Percentiles rank a stretch among this genome's conserved stretches.
Conservation (phyloP, 1,284 basidiomycete species). For the Cutaneotrichosporon mucoides region DNA sequence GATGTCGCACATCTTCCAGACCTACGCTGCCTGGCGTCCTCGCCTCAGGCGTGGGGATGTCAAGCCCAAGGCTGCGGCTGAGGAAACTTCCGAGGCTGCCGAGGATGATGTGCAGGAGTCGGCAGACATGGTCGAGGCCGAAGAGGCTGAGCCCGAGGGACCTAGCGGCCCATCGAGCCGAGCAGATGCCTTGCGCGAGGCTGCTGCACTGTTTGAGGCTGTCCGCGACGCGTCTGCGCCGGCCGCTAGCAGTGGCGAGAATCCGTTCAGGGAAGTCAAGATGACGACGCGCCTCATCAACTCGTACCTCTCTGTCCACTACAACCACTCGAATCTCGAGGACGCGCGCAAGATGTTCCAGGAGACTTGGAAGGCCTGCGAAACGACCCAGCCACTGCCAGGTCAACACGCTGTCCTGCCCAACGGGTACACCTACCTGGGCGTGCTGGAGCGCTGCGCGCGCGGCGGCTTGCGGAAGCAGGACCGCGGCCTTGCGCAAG, state of each 20-base stretch:
- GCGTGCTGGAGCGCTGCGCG: conserved; percentile 65
- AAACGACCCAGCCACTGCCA: conserved; percentile 36
- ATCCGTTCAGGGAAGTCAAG: conserved; percentile 59
- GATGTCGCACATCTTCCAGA: conserved; percentile 79
- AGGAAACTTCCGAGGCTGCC: neutral
- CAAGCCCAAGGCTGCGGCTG: neutral
- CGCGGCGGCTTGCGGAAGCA: conserved; percentile 16
- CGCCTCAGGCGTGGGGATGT: conserved; percentile 11
- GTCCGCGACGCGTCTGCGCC: conserved; percentile 56
- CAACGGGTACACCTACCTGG: conserved; percentile 60
- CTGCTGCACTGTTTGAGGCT: conserved; percentile 63
- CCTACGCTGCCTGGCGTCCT: conserved; percentile 76
- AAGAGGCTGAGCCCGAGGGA: neutral
- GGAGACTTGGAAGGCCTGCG: conserved; percentile 25
- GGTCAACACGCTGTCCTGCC: conserved; percentile 25
- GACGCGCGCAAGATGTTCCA: conserved; percentile 44
- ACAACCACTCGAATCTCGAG: conserved; percentile 53
- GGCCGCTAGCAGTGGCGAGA: conserved; percentile 12
- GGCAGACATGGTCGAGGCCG: neutral
- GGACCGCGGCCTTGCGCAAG: conserved; percentile 19
- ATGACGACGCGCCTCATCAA: conserved; percentile 67
- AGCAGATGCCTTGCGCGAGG: conserved; percentile 70
- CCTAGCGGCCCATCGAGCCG: conserved; percentile 57
- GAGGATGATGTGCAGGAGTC: conserved; percentile 3
- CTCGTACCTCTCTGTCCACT: conserved; percentile 73